These are phyloP conservation scores for Veloporphyrellus conicus DNA, from an alignment of 1,284 basidiomycete genomes.

Conservation along the genomic window DNA sequence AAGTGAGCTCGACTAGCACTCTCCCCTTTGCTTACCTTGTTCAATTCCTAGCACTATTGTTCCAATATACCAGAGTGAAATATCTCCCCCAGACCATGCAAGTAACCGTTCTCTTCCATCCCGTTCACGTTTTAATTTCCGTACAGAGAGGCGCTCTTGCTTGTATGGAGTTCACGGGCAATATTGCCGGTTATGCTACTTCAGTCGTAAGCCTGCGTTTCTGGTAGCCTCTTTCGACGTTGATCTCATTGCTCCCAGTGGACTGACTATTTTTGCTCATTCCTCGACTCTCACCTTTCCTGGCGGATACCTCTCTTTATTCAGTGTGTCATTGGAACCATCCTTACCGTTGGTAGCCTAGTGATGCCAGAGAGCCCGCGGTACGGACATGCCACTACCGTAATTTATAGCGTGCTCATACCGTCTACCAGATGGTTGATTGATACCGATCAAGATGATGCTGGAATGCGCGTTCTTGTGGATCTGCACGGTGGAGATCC, in stretches of 20 bases:
- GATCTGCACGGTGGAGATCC: constrained; percentile 87
- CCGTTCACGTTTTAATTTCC: constrained; percentile 7
- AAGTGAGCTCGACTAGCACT: constrained; percentile 32
- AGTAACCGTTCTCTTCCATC: constrained; percentile 28
- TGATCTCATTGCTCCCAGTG: constrained; percentile 50
- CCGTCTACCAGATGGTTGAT: constrained; percentile 73
- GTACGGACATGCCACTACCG: constrained; percentile 36
- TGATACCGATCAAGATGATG: constrained; percentile 81
- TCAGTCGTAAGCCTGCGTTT: constrained; percentile 70
- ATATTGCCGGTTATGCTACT: constrained; percentile 91
- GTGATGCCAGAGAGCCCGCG: constrained; percentile 91
- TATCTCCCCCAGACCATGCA: constrained; percentile 91
- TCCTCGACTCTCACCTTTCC: constrained; percentile 73
- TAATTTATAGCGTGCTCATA: constrained; percentile 3
- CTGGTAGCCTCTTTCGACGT: background rate
- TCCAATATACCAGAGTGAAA: constrained; percentile 96
- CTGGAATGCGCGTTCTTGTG: constrained; percentile 84
- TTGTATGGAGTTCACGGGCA: constrained; percentile 95
- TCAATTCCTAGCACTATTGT: constrained; percentile 74
- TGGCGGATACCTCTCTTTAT: constrained; percentile 84
- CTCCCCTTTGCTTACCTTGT: constrained; percentile 1
- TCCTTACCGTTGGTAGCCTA: constrained; percentile 80
- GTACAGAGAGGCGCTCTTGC: constrained; percentile 81
- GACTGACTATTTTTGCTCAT: constrained; percentile 94
- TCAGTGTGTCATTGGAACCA: constrained; percentile 84